A percentile compares a stretch with the other conserved stretches of the same genome.
phyloP scores from a whole-genome alignment of 2,329 filamentous ascomycete species.

The Phyllosticta capitalensis region DNA sequence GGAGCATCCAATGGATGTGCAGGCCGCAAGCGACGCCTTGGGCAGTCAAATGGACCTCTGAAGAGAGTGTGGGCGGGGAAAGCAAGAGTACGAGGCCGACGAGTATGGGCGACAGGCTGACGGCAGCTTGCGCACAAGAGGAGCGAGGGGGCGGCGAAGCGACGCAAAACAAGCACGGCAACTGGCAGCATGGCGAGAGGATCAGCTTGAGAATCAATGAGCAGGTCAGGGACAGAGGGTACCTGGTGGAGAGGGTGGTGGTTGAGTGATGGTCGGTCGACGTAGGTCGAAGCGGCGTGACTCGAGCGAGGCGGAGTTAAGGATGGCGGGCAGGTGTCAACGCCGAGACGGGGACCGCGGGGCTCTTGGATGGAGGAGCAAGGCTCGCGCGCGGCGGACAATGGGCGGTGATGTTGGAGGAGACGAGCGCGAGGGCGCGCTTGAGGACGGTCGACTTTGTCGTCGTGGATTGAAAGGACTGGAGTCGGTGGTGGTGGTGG shows the following conservation, averaged over 20 bases:
- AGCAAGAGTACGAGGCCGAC: background rate
- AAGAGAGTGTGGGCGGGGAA: background rate
- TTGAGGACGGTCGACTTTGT: background rate
- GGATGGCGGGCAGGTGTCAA: background rate
- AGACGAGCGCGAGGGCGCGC: background rate
- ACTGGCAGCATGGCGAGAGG: background rate
- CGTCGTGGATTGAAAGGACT: background rate
- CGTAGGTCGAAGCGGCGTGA: slow-evolving; percentile 7
- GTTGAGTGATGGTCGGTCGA: slow-evolving; percentile 1
- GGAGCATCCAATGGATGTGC: background rate
- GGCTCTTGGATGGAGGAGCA: background rate
- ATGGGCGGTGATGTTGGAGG: background rate
- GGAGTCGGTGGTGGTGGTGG: background rate
- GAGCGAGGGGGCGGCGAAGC: slow-evolving; percentile 1
- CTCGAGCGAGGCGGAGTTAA: slow-evolving; percentile 10
- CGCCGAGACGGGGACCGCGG: background rate
- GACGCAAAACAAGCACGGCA: background rate
- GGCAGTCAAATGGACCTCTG: background rate
- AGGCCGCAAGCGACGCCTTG: background rate
- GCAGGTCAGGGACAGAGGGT: background rate
- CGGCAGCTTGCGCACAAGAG: background rate
- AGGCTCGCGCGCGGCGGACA: background rate
- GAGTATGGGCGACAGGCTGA: background rate
- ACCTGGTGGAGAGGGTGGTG: slow-evolving; percentile 2
- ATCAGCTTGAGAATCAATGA: slow-evolving; percentile 6